Evolutionary conservation across 1,284 basidiomycete species (phyloP).

Genomic region (Rhodotorula sp.): DNA sequence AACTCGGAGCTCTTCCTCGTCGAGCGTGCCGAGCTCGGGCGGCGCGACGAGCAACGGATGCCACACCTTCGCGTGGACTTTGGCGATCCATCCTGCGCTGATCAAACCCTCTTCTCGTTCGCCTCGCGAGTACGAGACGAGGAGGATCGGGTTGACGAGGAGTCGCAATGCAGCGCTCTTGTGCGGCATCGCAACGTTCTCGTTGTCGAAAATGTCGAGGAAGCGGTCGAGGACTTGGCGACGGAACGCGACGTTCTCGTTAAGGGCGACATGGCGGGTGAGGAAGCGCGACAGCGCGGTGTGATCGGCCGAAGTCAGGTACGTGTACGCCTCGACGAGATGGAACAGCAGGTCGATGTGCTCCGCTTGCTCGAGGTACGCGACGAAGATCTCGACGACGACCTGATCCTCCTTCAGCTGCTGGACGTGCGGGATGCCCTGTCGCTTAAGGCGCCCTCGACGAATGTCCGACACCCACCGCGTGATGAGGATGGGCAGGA

Average conservation of each 20-base stretch:
- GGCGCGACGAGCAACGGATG: conserved; percentile 62
- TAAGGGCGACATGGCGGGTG: conserved; percentile 74
- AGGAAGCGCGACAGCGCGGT: conserved; percentile 82
- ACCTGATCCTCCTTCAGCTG: conserved; percentile 63
- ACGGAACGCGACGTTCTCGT: conserved; percentile 62
- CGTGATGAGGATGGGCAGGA: conserved; percentile 48
- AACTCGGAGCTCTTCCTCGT: conserved; percentile 62
- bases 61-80: conserved; percentile 77
- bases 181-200: conserved; percentile 61
- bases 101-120: conserved; percentile 58
- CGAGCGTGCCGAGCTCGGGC: conserved; percentile 46
- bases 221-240: conserved; percentile 82
- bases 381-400: conserved; percentile 74
- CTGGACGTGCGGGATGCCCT: conserved; percentile 53
- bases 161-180: conserved; percentile 85
- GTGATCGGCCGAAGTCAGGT: conserved; percentile 77
- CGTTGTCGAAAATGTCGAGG: conserved; percentile 57
- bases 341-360: conserved; percentile 86
- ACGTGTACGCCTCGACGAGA: conserved; percentile 77
- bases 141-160: conserved; percentile 82
- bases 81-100: conserved; percentile 66
- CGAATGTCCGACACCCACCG: conserved; percentile 49
- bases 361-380: conserved; percentile 58
- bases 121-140: conserved; percentile 67
- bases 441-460: conserved; percentile 46